These are phyloP conservation scores for Xylariaceae sp. DNA, from an alignment of 2,329 filamentous ascomycete genomes.

Conservation along the genomic window DNA sequence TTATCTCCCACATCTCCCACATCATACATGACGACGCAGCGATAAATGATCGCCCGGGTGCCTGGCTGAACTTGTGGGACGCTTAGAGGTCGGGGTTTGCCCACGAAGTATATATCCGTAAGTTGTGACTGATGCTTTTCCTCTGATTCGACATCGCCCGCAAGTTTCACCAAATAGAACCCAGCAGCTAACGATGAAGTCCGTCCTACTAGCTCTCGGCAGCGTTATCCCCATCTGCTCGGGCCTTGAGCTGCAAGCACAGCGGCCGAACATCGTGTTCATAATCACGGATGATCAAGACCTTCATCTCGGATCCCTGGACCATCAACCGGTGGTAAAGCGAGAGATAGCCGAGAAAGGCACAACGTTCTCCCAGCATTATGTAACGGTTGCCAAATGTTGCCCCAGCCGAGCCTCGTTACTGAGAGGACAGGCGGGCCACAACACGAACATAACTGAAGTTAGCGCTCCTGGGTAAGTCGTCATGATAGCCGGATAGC, in stretches of 20 bases:
- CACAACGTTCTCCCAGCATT: conserved; percentile 14
- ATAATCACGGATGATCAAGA: conserved; percentile 20
- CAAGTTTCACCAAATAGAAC: no score
- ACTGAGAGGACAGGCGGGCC: conserved; percentile 12
- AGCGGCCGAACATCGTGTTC: conserved; percentile 16
- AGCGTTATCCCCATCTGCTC: background rate
- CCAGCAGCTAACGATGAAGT: no score
- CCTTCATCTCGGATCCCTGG: conserved; percentile 13
- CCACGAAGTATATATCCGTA: no score
- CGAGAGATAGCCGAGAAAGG: conserved; percentile 11
- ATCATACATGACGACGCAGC: conserved; percentile 11
- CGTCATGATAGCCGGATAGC: background rate
- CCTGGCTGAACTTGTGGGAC: no score
- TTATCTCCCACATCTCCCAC: conserved; percentile 2
- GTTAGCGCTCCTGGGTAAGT: conserved; percentile 34
- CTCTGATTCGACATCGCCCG: no score
- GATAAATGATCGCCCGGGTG: background rate
- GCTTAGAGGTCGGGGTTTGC: no score
- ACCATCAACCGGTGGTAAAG: conserved; percentile 4
- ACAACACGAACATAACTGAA: conserved; percentile 34
- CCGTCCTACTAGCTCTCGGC: no score
- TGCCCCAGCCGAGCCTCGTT: conserved; percentile 17
- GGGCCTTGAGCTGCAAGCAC: background rate
- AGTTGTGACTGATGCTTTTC: no score
- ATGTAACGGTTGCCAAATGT: conserved; percentile 16